Base-by-base conservation (phyloP, 306 rosid species). In the Coriaria nepalensis region DNA sequence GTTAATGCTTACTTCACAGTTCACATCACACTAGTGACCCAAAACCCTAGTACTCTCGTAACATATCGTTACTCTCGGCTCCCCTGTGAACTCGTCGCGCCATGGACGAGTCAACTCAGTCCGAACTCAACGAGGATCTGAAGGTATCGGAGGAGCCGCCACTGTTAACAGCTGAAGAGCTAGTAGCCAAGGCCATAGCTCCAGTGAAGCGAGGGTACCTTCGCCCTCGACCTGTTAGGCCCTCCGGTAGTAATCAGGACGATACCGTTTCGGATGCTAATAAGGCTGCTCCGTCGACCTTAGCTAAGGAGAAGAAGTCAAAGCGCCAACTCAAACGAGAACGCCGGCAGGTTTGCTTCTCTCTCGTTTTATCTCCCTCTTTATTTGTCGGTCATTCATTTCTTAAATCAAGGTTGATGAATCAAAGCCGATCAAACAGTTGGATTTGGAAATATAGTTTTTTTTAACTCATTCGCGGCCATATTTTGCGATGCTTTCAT, bases 301-400 rank as follows among this genome's bases (percentile, higher is more conserved):
- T 74, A 8, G 64, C 59, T 4, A 84, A 84, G 71, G 90, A 84
- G 62, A 84, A 84, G 78, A 84, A 83, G 64, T 88, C 97, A 36
- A 88, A 81, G 53, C 97, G 97, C 60, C 97, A 88, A 43, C 79
- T 81, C 70, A 88, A 88, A 73, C 95, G 97, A 11, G 97, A 84
- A 53, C 95, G 95, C 61, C 90, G 67, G 13, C 74, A 84, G 93
- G 96, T 78, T 10, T n/a, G n/a, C n/a, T n/a, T n/a, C n/a, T n/a
- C n/a, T n/a, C n/a, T n/a, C n/a, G n/a, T n/a, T 6, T 12, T 9
- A 10, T 11, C 9, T 8, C 35, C 45, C 35, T 59, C 38, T 40
- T 10, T 49, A 13, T 34, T 20, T 49, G 8, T 46, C 6, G 13
- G n/a, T n/a, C n/a, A n/a, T n/a, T 33, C 2, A 5, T 11, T 0